Conservation (phyloP, 768 basidiomycete genomes). For the Boletellus ananas region DNA sequence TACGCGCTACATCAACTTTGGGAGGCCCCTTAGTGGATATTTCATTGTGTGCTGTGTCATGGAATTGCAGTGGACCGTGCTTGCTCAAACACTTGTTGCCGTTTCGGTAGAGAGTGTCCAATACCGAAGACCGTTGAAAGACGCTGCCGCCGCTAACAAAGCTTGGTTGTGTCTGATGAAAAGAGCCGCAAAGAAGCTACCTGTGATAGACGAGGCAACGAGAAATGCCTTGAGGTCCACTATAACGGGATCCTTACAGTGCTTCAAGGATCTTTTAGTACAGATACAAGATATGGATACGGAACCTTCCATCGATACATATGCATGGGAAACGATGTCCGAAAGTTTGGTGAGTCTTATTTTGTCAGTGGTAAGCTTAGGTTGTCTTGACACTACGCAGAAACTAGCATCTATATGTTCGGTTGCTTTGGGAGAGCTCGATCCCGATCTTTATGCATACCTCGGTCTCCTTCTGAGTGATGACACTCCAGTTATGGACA, state of each 20-base stretch:
- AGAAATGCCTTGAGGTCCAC: slow-evolving; percentile 44
- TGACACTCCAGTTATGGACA: slow-evolving; percentile 76
- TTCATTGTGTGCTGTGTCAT: slow-evolving; percentile 88
- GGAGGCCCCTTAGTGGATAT: slow-evolving; percentile 80
- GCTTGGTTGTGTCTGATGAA: slow-evolving; percentile 73
- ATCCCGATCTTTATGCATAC: slow-evolving; percentile 63
- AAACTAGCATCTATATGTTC: slow-evolving; percentile 85
- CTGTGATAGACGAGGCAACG: slow-evolving; percentile 37
- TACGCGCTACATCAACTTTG: slow-evolving; percentile 68
- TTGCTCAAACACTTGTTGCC: slow-evolving; percentile 63
- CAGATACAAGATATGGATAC: slow-evolving; percentile 83
- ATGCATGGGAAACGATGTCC: slow-evolving; percentile 90
- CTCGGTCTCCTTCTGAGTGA: slow-evolving; percentile 76
- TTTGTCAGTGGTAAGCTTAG: not conserved
- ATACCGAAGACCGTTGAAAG: slow-evolving; percentile 36
- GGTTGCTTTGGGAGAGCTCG: slow-evolving; percentile 63
- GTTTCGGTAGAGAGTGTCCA: slow-evolving; percentile 28
- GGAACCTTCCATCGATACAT: slow-evolving; percentile 79
- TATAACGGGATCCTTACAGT: slow-evolving; percentile 62
- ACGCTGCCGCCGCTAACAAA: slow-evolving; percentile 80
- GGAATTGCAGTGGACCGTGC: slow-evolving; percentile 80
- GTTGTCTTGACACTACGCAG: slow-evolving; percentile 34
- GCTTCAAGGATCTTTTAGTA: slow-evolving; percentile 69
- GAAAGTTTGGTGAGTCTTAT: slow-evolving; percentile 66
- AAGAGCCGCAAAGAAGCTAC: slow-evolving; percentile 38